Percentiles rank a stretch among this genome's conserved stretches.
Conservation (phyloP, 2,329 filamentous ascomycete genomes). For the Zymoseptoria passerinii region DNA sequence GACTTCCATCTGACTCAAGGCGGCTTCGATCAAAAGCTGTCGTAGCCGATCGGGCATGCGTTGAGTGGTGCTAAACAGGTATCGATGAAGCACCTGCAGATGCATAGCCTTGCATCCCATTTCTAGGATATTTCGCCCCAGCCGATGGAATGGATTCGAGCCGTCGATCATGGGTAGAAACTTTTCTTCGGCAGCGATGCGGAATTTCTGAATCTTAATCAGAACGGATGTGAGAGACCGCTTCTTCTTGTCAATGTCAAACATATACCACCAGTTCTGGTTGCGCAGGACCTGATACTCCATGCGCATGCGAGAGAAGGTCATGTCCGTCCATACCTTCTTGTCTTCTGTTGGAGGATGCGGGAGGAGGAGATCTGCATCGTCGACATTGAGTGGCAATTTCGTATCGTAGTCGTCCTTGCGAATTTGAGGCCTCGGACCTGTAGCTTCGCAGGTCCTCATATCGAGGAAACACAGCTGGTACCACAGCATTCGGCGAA, state of each 20-base stretch:
- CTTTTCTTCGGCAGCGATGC: slow-evolving; percentile 54
- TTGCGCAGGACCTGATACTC: slow-evolving; percentile 68
- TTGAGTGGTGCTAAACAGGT: slow-evolving; percentile 43
- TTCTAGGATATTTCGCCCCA: slow-evolving; percentile 56
- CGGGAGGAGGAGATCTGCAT: slow-evolving; percentile 48
- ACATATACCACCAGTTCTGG: slow-evolving; percentile 60
- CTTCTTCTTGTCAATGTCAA: slow-evolving; percentile 54
- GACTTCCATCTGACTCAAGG: slow-evolving; percentile 47
- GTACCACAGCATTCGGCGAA: slow-evolving; percentile 66
- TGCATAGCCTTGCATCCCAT: slow-evolving; percentile 56
- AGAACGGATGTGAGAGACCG: slow-evolving; percentile 57
- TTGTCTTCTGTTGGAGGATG: slow-evolving; percentile 38
- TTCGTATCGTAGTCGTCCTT: slow-evolving; percentile 67
- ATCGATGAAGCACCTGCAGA: slow-evolving; percentile 61
- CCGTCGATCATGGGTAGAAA: slow-evolving; percentile 58
- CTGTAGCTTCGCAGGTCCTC: slow-evolving; percentile 65
- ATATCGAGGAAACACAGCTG: slow-evolving; percentile 71
- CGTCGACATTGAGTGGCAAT: slow-evolving; percentile 62
- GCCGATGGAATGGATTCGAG: slow-evolving; percentile 52
- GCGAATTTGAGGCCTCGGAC: slow-evolving; percentile 62
- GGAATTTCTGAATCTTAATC: slow-evolving; percentile 61
- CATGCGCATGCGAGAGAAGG: slow-evolving; percentile 59
- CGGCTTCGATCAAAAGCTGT: slow-evolving; percentile 55
- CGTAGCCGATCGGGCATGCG: slow-evolving; percentile 55
- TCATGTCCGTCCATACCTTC: slow-evolving; percentile 58